Evolutionary conservation across 2,329 filamentous ascomycete genomes (phyloP).

Genomic region (Basipetospora sp.): DNA sequence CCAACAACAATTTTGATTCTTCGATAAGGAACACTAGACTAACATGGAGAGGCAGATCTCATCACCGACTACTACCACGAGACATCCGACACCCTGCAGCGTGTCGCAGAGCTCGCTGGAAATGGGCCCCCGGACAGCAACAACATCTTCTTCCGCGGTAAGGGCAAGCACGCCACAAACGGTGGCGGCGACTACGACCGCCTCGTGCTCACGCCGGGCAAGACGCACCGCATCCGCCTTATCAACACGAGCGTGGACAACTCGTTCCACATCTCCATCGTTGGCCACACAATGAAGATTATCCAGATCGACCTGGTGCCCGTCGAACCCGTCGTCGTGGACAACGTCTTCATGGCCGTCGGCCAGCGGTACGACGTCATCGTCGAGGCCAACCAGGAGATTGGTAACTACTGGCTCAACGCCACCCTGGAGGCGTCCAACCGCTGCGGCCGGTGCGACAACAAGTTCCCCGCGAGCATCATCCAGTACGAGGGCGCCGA

Average conservation of each 20-base stretch:
- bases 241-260: slow-evolving; percentile 36
- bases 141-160: slow-evolving; percentile 31
- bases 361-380: slow-evolving; percentile 31
- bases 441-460: slow-evolving; percentile 17
- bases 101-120: slow-evolving; percentile 6
- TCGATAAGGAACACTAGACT: no score
- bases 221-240: slow-evolving; percentile 28
- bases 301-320: slow-evolving; percentile 40
- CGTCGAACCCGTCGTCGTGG: slow-evolving; percentile 32
- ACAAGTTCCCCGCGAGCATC: slow-evolving; percentile 20
- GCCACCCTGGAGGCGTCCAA: slow-evolving; percentile 16
- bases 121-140: slow-evolving; percentile 12
- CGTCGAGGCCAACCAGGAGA: slow-evolving; percentile 23
- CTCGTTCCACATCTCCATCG: slow-evolving; percentile 35
- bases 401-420: slow-evolving; percentile 29
- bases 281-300: slow-evolving; percentile 36
- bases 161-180: slow-evolving; percentile 17
- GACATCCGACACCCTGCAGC: slow-evolving; percentile 16
- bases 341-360: slow-evolving; percentile 35
- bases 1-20: no score
- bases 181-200: slow-evolving; percentile 16
- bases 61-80: slow-evolving; percentile 39
- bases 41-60: slow-evolving; percentile 6
- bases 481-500: slow-evolving; percentile 22
- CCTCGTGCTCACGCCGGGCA: slow-evolving; percentile 15